Base-by-base conservation (phyloP, 495 filamentous ascomycete genomes). In the Cercophora scortea region DNA sequence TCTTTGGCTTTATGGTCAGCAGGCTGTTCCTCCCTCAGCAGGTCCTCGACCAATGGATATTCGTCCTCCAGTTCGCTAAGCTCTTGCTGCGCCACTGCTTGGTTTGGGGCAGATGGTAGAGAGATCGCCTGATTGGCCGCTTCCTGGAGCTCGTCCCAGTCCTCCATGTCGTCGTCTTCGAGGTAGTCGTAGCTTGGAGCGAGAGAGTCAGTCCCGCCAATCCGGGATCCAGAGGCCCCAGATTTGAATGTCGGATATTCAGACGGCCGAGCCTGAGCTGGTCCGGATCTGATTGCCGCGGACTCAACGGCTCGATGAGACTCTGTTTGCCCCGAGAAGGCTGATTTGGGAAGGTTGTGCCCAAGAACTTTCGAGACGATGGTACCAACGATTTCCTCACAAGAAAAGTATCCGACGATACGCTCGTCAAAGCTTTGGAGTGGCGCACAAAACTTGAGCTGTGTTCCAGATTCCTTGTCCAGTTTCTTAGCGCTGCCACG, bases 311-410 rank as follows among this genome's bases (percentile, higher is more conserved):
- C 25, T 25, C 25, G 25, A 25, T 5, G 25, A 25, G 25, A 2
- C 25, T 25, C 25, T 25, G 42, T 32, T 39, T 16, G 4, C 9
- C 41, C 13, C 10, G 47, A 70, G 61, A 91, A 91, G 1, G 74
- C 60, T 0, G 73, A 75, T 0, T 67, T 54, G 3, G 82, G 78
- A 49, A 95, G 62, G 36, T 80, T 69, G 18, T 81, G 85, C 39
- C 80, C 80, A 9, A 96, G 57, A 9, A 77, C 69, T 40, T 79
- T 81, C 32, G 73, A 71, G 42, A 81, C 75, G 51, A 80, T 65
- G 0, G 94, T 96, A 3, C 92, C 94, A 55, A 92, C 89, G 55
- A 96, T 87, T 39, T 89, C 87, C 66, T 96, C 92, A 57, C 93
- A 96, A 69, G 86, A 87, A 11, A 89, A 76, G 65, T 89, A 81